Evolutionary conservation across 2,329 filamentous ascomycete genomes (phyloP), one percentile per base, ranked within the genome.

Genomic region (Alternaria arborescens): DNA sequence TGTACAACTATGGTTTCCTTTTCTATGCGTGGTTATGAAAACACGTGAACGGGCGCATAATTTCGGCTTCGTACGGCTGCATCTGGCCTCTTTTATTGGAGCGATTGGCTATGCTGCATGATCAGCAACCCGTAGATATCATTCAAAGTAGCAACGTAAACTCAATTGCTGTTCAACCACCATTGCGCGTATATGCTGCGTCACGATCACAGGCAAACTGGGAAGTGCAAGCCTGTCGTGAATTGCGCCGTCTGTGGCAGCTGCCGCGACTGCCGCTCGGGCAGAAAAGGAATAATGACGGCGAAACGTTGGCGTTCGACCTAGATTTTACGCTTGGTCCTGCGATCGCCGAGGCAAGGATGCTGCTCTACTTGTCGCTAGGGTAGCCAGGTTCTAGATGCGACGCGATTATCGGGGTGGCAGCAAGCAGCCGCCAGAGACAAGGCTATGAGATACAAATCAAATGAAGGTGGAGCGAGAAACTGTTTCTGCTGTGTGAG

Each of bases 291-390:
- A 48, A 24, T 24, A 34, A 48, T 22, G 20, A 18, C 30, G 18
- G 46, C 30, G 46, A 48, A 48, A 36, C 28, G 46, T 48, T 48
- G 46, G 44, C 30, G 44, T 48, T 30, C n/a, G 44, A 48, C 20
- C 46, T 48, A 48, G 46, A 34, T 36, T 36, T 48, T 48, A 18
- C 46, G 30, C 22, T 32, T 34, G 46, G 22, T 34, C 20, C 14
- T 36, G 16, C 30, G 30, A 24, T 24, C 30, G 30, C 28, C 46
- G 18, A 22, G 46, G 20, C 46, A 48, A 36, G 30, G 46, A 48
- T 48, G 18, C 8, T 48, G 46, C 46, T 14, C 22, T 32, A 30
- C 46, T 48, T 22, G 30, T 36, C 30, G 46, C 30, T 48, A 34
- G 46, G 30, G 46, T 34, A 48, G 46, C 46, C 20, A 34, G 46